Conservation (phyloP, 106 monocot genomes). For the Allium sativum region DNA sequence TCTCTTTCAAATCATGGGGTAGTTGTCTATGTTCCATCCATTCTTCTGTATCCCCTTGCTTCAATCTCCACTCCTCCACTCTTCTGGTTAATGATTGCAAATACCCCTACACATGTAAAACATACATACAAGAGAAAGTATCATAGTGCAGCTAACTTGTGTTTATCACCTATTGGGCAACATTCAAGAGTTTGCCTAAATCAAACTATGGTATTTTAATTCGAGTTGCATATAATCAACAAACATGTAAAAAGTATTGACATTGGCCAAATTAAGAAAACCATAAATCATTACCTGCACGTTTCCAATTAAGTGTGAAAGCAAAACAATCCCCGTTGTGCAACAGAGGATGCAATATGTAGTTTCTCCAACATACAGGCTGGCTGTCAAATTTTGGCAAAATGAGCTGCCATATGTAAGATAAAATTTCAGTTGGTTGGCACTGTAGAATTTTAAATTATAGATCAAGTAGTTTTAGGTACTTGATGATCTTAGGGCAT, state of each 20-base stretch:
- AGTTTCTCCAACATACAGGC: slow-evolving; percentile 56
- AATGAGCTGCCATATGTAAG: slow-evolving; percentile 32
- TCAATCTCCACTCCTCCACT: slow-evolving; percentile 84
- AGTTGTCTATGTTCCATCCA: slow-evolving; percentile 94
- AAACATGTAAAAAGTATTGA: background rate
- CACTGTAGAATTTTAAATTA: too few relatives aligned
- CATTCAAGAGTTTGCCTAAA: background rate
- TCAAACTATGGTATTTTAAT: background rate
- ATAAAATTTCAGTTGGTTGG: background rate
- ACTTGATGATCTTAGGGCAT: too few relatives aligned
- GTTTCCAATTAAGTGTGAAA: slow-evolving; percentile 70
- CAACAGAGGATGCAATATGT: slow-evolving; percentile 37
- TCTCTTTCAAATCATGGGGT: slow-evolving; percentile 39
- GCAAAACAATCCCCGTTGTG: slow-evolving; percentile 42
- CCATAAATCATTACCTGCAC: slow-evolving; percentile 33
- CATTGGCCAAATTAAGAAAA: background rate
- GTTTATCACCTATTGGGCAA: background rate
- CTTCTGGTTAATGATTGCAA: slow-evolving; percentile 68
- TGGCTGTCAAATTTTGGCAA: slow-evolving; percentile 41
- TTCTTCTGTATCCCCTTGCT: slow-evolving; percentile 75
- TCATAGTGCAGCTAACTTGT: background rate
- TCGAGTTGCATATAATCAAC: background rate
- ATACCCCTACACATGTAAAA: slow-evolving; percentile 71
- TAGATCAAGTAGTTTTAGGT: too few relatives aligned
- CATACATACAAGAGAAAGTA: too few relatives aligned